These are phyloP conservation scores for Fusarium nygamai DNA, from an alignment of 2,329 filamentous ascomycete genomes.

Conservation along the genomic window DNA sequence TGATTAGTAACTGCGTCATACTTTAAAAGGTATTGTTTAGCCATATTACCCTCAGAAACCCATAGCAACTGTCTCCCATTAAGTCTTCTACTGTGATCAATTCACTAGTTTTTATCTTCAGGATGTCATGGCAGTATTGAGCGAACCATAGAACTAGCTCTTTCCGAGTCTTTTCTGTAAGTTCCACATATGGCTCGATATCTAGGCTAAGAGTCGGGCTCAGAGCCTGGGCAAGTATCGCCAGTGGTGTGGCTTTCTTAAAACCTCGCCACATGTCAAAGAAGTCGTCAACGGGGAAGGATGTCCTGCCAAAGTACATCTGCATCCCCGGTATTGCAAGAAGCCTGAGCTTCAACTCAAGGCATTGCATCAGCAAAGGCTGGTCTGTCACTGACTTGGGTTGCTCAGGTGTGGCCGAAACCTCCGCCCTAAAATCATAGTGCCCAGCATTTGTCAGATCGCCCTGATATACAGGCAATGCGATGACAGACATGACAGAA, in stretches of 20 bases:
- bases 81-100: background rate
- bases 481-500: background rate
- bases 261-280: background rate
- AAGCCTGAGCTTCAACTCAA: background rate
- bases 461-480: accelerated
- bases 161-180: no score
- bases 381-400: no score
- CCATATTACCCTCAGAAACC: background rate
- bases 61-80: no score
- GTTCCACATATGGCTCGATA: background rate
- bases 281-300: background rate
- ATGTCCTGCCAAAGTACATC: no score
- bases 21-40: accelerated
- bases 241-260: background rate
- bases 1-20: no score
- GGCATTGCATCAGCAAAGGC: background rate
- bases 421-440: no score
- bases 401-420: no score
- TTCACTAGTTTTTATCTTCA: background rate
- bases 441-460: background rate
- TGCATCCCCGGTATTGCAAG: background rate
- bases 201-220: background rate
- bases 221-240: background rate
- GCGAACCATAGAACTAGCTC: background rate
- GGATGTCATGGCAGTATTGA: background rate